These are phyloP conservation scores for Protoeuglena noctilucae DNA, from an alignment of 139 green algal species.

Conservation along the genomic window DNA sequence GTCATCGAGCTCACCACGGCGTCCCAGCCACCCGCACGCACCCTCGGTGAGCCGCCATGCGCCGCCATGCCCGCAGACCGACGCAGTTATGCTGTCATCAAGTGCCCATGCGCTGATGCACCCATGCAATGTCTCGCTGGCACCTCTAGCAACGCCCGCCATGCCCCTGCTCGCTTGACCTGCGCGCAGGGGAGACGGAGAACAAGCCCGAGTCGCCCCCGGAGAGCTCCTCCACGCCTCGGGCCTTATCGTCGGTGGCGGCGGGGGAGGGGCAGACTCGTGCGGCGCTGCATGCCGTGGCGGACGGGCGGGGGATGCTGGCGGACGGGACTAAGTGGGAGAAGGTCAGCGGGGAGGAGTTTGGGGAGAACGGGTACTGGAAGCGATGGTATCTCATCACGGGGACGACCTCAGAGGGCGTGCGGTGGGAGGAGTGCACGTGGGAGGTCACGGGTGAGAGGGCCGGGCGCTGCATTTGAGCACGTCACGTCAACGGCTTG, in stretches of 20 bases:
- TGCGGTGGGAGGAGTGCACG: constrained; percentile 63
- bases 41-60: neutral
- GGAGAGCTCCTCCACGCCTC: no score
- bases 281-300: constrained; percentile 3
- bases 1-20: neutral
- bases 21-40: neutral
- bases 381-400: constrained; percentile 49
- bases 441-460: constrained; percentile 63
- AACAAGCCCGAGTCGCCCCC: no score
- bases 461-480: no score
- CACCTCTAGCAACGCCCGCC: no score
- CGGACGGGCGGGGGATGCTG: constrained; percentile 35
- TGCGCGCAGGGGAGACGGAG: no score
- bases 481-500: no score
- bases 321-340: constrained; percentile 37
- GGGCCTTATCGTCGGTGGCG: neutral
- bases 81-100: neutral
- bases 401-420: constrained; percentile 23
- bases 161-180: no score
- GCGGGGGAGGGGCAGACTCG: constrained; percentile 3
- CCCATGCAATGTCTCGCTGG: no score
- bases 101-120: no score
- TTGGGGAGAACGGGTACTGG: constrained; percentile 57
- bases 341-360: constrained; percentile 45
- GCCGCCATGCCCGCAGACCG: no score